A percentile compares a stretch with the other conserved stretches of the same genome.
These are phyloP conservation scores for Hericium rajendrae DNA, from an alignment of 768 basidiomycete species.

Conservation along the genomic window DNA sequence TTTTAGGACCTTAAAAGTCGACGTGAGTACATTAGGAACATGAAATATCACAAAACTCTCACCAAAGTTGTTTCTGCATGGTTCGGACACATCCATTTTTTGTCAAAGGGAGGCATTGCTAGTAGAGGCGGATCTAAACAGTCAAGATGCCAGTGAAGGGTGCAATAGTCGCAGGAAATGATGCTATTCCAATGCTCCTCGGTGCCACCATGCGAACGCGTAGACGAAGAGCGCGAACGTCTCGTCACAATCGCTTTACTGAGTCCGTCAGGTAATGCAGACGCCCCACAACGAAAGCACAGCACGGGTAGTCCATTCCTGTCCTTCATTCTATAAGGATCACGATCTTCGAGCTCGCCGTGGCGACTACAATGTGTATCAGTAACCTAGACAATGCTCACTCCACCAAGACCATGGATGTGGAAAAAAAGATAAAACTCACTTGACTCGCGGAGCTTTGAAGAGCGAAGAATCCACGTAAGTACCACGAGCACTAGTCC, in stretches of 20 bases:
- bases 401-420: background rate
- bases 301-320: slow-evolving; percentile 74
- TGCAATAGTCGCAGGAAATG: slow-evolving; percentile 92
- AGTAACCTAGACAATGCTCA: no score
- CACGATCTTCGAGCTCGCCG: slow-evolving; percentile 85
- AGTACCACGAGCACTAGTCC: slow-evolving; percentile 65
- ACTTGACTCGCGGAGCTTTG: slow-evolving; percentile 79
- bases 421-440: slow-evolving; percentile 22
- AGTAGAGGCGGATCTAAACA: slow-evolving; percentile 88
- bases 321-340: slow-evolving; percentile 80
- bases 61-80: slow-evolving; percentile 85
- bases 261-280: slow-evolving; percentile 57
- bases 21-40: background rate
- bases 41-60: slow-evolving; percentile 23
- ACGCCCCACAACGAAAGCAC: slow-evolving; percentile 84
- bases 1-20: slow-evolving; percentile 53
- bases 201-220: slow-evolving; percentile 19
- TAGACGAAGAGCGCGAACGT: background rate
- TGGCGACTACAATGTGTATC: slow-evolving; percentile 46
- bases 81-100: slow-evolving; percentile 99
- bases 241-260: slow-evolving; percentile 33
- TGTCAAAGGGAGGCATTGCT: slow-evolving; percentile 74
- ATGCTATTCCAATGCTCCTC: slow-evolving; percentile 61
- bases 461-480: slow-evolving; percentile 77
- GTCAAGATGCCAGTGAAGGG: slow-evolving; percentile 93